Evolutionary conservation across 31 red algal species (phyloP).

Genomic region (Asparagopsis taxiformis): DNA sequence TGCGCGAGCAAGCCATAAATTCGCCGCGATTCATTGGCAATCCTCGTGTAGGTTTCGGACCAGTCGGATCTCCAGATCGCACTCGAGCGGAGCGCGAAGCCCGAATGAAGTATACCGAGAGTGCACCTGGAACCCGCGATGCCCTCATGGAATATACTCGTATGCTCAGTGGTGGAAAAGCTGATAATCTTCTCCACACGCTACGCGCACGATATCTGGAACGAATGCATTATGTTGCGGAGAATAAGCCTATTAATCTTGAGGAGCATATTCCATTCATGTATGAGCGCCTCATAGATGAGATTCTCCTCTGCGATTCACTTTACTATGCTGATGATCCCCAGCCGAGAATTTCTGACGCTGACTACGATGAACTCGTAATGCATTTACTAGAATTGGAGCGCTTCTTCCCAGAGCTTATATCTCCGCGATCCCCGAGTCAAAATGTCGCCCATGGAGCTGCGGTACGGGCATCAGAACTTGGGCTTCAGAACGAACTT

Average conservation of each 20-base stretch:
- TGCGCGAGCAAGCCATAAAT: not conserved
- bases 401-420: conserved; percentile 52
- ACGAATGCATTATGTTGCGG: not conserved
- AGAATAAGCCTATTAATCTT: conserved; percentile 16
- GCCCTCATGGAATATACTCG: conserved; percentile 4
- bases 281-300: conserved; percentile 58
- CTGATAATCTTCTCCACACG: conserved; percentile 36
- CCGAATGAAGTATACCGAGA: conserved; percentile 21
- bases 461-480: conserved; percentile 20
- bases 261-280: conserved; percentile 25
- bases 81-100: conserved; percentile 41
- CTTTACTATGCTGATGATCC: conserved; percentile 71
- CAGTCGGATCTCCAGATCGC: not conserved
- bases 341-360: conserved; percentile 70
- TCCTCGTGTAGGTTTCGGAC: not conserved
- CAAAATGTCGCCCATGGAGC: conserved; percentile 62
- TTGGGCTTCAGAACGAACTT: conserved; percentile 29
- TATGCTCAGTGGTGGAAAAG: conserved; percentile 34
- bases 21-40: not conserved
- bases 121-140: conserved; percentile 26
- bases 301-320: conserved; percentile 57
- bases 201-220: conserved; percentile 41
- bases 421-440: conserved; percentile 59
- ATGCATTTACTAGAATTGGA: conserved; percentile 62
- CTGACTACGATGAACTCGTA: conserved; percentile 79